Percentiles rank a stretch among this genome's conserved stretches.
Evolutionary conservation across 305 asterid species (phyloP).

Genomic region (Fraxinus angustifolia): DNA sequence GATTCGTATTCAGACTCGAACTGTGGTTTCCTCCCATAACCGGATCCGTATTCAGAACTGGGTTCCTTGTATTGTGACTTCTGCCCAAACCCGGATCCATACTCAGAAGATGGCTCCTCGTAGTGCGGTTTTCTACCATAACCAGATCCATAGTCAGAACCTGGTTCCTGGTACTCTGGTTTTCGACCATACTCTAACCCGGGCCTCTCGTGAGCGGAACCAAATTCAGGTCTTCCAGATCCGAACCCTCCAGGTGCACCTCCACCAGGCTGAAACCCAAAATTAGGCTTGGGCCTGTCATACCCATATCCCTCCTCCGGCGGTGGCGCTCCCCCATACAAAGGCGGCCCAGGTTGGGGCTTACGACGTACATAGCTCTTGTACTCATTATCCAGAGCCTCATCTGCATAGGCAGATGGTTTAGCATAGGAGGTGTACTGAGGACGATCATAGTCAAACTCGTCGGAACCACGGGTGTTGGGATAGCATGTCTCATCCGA

Average conservation of each 20-base stretch:
- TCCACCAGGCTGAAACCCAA: slow-evolving; percentile 39
- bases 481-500: slow-evolving; percentile 76
- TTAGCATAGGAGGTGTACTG: slow-evolving; percentile 63
- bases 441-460: slow-evolving; percentile 77
- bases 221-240: slow-evolving; percentile 8
- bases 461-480: slow-evolving; percentile 44
- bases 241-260: slow-evolving; percentile 15
- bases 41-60: slow-evolving; percentile 26
- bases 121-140: slow-evolving; percentile 13
- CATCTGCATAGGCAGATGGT: slow-evolving; percentile 74
- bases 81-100: slow-evolving; percentile 27
- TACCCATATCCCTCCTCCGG: slow-evolving; percentile 21
- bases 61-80: slow-evolving; percentile 19
- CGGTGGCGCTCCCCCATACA: slow-evolving; percentile 29
- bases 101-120: slow-evolving; percentile 13
- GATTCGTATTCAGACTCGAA: slow-evolving; percentile 6
- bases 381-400: slow-evolving; percentile 74
- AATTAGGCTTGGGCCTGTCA: slow-evolving; percentile 38
- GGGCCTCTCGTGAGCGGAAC: slow-evolving; percentile 13
- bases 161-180: slow-evolving; percentile 23
- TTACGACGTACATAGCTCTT: slow-evolving; percentile 67
- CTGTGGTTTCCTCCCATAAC: slow-evolving; percentile 10
- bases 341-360: slow-evolving; percentile 43
- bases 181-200: slow-evolving; percentile 32
- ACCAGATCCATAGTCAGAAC: slow-evolving; percentile 27